Base-by-base conservation (phyloP, 1,284 basidiomycete genomes). In the Porphyrellus sp. region DNA sequence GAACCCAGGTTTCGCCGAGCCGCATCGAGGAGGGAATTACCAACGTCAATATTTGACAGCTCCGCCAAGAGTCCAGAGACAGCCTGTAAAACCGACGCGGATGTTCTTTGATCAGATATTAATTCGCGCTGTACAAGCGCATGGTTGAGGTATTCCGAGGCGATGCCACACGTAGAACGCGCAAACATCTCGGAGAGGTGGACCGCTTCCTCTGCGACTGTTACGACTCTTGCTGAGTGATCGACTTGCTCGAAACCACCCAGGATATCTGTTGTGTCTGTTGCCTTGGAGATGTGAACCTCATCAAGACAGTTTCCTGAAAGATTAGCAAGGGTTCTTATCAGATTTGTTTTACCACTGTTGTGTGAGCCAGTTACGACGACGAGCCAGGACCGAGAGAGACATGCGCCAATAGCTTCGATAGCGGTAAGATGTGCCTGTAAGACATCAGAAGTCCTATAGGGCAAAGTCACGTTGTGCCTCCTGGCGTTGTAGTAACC, bases 221-320 rank as follows among this genome's bases (percentile, higher is more conserved):
- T 60, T 8, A 69, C 52, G 34, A 77, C 58, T 23, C 74, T 76
- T 37, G 73, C 72, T 23, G 65, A 68, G 25, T 68, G 51, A 64
- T 91, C 86, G 31, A 86, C 83, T 72, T 99, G 97, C 72, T 99
- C 97, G 64, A 98, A 99, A 60, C 91, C 89, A 43, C 97, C 97
- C 35, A 99, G 74, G 33, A 99, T 86, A 70, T 99, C 97, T 65
- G 87, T 87, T 1, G 94, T 93, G 67, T 99, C 97, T 16, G 92
- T 93, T 8, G 92, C 88, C 43, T 83, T 86, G 68, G 91, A 96
- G 70, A 98, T 77, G 21, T 84, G 78, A 43, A 98, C 79, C 67
- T 93, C 89, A 40, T 80, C 79, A 0, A 98, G 76, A 16, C 68
- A 53, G 44, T 81, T 80, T 18, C 95, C 94, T 33, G 81, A 81